Percentiles rank a stretch among this genome's conserved stretches.
Evolutionary conservation across 2,329 filamentous ascomycete species (phyloP).

Genomic region (Aspergillus sp.): DNA sequence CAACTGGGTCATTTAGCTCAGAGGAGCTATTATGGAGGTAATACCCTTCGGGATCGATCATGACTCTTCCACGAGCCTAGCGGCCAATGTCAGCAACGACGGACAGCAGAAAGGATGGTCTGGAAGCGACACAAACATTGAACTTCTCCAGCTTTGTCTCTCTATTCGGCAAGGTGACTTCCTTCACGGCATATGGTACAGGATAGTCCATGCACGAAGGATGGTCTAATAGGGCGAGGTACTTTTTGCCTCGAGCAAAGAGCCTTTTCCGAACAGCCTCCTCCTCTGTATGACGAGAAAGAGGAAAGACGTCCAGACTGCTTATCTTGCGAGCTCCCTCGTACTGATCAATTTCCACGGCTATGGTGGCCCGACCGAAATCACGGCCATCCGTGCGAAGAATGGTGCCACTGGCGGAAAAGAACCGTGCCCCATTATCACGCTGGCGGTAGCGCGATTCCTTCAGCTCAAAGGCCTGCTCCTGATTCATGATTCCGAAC

Average conservation of each 20-base stretch:
- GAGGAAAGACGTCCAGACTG: background rate
- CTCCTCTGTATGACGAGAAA: background rate
- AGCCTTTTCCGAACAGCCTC: background rate
- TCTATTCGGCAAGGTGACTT: background rate
- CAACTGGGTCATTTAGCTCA: background rate
- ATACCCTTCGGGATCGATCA: slow-evolving; percentile 2
- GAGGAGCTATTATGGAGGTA: slow-evolving; percentile 8
- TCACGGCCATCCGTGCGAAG: slow-evolving; percentile 3
- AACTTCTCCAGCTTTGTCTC: background rate
- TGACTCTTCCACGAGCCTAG: slow-evolving; percentile 6
- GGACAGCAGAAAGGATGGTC: too few relatives aligned
- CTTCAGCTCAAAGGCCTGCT: slow-evolving; percentile 3
- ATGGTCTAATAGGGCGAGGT: background rate
- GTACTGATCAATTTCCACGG: background rate
- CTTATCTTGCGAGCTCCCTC: background rate
- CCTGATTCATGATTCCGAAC: background rate
- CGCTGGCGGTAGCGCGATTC: too few relatives aligned
- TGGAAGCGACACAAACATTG: background rate
- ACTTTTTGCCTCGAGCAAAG: slow-evolving; percentile 4
- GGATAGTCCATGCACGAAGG: slow-evolving; percentile 6
- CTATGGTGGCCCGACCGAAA: background rate
- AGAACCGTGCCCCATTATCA: background rate
- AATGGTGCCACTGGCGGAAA: background rate
- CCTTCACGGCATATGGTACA: background rate
- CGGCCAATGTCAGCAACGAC: background rate